phyloP scores from a whole-genome alignment of 257 asterid genomes.

The Solanum pimpinellifolium region DNA sequence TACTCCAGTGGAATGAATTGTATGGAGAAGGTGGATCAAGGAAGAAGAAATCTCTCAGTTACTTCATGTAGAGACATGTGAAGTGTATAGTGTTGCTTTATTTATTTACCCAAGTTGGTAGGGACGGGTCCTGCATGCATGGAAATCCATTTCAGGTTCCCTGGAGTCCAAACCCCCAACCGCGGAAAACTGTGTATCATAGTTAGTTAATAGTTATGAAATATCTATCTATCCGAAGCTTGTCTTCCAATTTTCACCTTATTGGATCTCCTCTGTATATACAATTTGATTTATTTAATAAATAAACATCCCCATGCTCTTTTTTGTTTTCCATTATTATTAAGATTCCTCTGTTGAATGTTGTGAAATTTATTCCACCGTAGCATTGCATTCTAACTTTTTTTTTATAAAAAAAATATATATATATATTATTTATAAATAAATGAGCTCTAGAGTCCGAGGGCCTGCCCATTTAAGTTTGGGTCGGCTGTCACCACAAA shows the following conservation, averaged over 20 bases:
- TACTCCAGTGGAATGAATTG: conserved; percentile 42
- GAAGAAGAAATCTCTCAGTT: conserved; percentile 37
- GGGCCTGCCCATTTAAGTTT: not conserved
- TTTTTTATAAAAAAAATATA: too few relatives aligned
- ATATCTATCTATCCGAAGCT: not conserved
- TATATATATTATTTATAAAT: too few relatives aligned
- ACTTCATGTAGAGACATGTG: conserved; percentile 31
- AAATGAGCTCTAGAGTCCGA: not conserved
- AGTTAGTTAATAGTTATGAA: not conserved
- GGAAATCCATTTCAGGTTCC: conserved; percentile 5
- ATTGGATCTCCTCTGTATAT: not conserved
- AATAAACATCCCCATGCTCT: not conserved
- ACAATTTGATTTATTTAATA: not conserved
- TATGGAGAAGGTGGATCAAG: conserved; percentile 51
- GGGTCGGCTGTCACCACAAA: not conserved
- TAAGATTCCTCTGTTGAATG: not conserved
- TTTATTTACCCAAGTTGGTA: not conserved
- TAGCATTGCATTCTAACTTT: not conserved
- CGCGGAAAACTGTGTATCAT: not conserved
- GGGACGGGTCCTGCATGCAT: not conserved
- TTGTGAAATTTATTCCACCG: not conserved
- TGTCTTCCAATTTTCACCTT: not conserved
- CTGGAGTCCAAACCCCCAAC: not conserved
- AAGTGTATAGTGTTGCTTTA: conserved; percentile 3
- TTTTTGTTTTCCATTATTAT: not conserved